These are phyloP conservation scores for Fusarium sp. DNA, from an alignment of 2,329 filamentous ascomycete genomes.

Conservation along the genomic window DNA sequence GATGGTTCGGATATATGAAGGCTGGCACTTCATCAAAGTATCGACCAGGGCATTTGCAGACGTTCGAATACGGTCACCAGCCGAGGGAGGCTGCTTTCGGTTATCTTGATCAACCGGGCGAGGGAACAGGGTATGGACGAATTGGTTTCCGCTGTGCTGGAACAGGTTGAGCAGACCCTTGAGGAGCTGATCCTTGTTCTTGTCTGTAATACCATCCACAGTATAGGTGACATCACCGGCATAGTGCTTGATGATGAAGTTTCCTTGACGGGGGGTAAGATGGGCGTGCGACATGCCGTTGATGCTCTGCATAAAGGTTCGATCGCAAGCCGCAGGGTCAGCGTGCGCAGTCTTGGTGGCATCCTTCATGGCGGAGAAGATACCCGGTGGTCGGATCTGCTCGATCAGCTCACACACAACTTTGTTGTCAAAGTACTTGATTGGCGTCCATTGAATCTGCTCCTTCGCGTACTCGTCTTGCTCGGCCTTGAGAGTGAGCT, in stretches of 20 bases:
- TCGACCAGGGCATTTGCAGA: constrained; percentile 96
- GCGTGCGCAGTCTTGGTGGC: constrained; percentile 98
- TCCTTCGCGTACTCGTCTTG: constrained; percentile 97
- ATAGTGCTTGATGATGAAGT: constrained; percentile 99
- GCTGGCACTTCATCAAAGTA: constrained; percentile 96
- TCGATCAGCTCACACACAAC: constrained; percentile 98
- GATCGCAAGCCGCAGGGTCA: constrained; percentile 91
- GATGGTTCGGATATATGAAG: constrained; percentile 98
- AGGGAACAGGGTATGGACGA: constrained; percentile 91
- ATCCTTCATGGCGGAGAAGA: constrained; percentile 97
- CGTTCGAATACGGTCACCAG: constrained; percentile 93
- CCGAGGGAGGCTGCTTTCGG: constrained; percentile 90
- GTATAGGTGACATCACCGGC: constrained; percentile 96
- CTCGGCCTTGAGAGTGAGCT: constrained; percentile 94
- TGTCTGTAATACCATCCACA: constrained; percentile 97
- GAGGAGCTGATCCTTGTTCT: constrained; percentile 97
- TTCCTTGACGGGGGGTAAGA: constrained; percentile 90
- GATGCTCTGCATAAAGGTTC: constrained; percentile 93
- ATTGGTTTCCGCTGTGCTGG: constrained; percentile 83
- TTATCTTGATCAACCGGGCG: constrained; percentile 96
- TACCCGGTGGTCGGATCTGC: constrained; percentile 86
- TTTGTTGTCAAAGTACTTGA: constrained; percentile 99
- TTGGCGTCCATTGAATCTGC: constrained; percentile 98
- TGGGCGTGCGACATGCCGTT: constrained; percentile 93
- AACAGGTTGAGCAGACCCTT: constrained; percentile 94